These are phyloP conservation scores for Asterochloris sp. DNA, from an alignment of 139 green algal species.

Conservation along the genomic window DNA sequence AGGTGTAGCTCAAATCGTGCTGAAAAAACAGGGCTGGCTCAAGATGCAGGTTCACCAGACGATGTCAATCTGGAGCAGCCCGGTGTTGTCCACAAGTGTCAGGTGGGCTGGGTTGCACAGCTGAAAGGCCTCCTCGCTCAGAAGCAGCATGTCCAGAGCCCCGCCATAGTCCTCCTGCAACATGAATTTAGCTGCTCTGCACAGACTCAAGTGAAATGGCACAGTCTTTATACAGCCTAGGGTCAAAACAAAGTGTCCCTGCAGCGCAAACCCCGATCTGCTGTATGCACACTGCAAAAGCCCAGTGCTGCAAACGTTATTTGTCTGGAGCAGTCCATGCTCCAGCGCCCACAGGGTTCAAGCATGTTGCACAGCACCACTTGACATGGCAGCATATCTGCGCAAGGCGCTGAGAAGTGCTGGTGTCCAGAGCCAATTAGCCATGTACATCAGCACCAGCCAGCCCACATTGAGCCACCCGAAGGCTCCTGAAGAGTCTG, in stretches of 20 bases:
- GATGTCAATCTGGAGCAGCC: slow-evolving; percentile 67
- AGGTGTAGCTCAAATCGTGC: too few species aligned
- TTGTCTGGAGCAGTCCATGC: background rate
- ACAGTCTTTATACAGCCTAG: background rate
- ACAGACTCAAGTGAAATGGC: background rate
- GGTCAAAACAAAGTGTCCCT: background rate
- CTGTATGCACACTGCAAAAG: background rate
- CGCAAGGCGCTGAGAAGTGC: background rate
- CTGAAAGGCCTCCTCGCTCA: slow-evolving; percentile 55
- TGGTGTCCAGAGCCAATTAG: background rate
- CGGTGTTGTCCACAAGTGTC: slow-evolving; percentile 59
- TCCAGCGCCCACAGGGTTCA: background rate
- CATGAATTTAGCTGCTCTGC: background rate
- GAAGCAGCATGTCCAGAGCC: slow-evolving; percentile 50
- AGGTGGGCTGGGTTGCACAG: slow-evolving; percentile 30
- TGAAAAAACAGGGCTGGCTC: background rate
- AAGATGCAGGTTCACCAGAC: slow-evolving; percentile 45
- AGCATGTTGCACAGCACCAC: background rate
- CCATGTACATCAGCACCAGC: background rate
- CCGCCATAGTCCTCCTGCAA: slow-evolving; percentile 30
- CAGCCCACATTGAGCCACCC: background rate
- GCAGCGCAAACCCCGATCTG: too few species aligned
- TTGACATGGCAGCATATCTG: background rate
- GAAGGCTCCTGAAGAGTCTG: background rate
- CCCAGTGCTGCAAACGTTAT: background rate